A percentile compares a stretch with the other conserved stretches of the same genome.
phyloP scores from a whole-genome alignment of 257 asterid species.

The Salvia miltiorrhiza region DNA sequence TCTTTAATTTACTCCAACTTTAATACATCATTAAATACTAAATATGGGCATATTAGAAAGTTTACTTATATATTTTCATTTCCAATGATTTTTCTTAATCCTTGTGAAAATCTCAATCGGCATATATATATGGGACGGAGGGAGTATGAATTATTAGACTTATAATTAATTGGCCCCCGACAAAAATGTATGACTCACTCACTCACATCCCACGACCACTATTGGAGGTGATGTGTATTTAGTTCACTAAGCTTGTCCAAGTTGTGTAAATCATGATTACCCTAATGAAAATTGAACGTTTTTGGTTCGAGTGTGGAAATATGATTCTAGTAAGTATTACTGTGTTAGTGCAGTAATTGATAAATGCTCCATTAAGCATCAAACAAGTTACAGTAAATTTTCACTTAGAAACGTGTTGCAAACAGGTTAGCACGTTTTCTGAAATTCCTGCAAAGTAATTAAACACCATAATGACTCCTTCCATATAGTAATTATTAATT shows the following conservation, averaged over 20 bases:
- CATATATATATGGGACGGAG: too few relatives aligned
- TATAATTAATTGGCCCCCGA: too few relatives aligned
- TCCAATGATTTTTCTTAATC: too few relatives aligned
- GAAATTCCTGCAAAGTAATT: not conserved
- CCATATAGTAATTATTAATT: not conserved
- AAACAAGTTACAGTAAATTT: not conserved
- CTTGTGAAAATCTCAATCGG: too few relatives aligned
- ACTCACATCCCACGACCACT: too few relatives aligned
- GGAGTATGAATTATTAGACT: too few relatives aligned
- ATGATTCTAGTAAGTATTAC: not conserved
- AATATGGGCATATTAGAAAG: too few relatives aligned
- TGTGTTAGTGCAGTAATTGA: not conserved
- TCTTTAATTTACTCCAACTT: too few relatives aligned
- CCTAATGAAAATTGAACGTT: not conserved
- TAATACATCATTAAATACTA: too few relatives aligned
- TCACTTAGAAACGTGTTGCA: not conserved
- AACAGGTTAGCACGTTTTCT: constrained; percentile 1
- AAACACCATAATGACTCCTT: not conserved
- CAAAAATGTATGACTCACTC: too few relatives aligned
- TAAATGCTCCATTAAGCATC: not conserved
- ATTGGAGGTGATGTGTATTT: not conserved
- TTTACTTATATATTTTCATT: too few relatives aligned
- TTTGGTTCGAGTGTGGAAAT: not conserved
- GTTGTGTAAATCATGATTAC: not conserved
- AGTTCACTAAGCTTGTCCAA: not conserved